Evolutionary conservation across 2,329 filamentous ascomycete genomes (phyloP).

Genomic region (Diaporthe longicolla): DNA sequence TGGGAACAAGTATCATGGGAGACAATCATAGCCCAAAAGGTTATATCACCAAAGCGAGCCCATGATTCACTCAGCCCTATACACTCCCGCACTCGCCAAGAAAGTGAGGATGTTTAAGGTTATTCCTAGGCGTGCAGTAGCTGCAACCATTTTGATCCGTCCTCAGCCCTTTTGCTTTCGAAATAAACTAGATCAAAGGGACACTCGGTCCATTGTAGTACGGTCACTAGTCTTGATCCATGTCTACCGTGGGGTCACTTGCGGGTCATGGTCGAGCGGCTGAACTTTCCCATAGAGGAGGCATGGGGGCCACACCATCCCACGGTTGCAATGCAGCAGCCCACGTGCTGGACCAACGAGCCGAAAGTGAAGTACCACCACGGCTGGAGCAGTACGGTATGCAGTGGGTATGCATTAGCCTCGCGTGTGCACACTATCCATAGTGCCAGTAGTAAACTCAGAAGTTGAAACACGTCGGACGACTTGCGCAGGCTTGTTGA

Average conservation of each 20-base stretch:
- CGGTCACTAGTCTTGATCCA: neutral
- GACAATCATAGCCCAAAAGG: neutral
- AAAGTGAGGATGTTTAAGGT: conserved; percentile 2
- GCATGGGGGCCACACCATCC: neutral
- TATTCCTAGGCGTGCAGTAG: conserved; percentile 13
- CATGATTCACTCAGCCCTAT: neutral
- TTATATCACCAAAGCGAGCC: neutral
- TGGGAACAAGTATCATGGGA: no score
- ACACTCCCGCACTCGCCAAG: neutral
- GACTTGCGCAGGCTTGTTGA: neutral
- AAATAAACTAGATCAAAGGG: neutral
- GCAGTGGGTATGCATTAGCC: neutral
- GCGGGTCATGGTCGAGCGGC: conserved; percentile 3
- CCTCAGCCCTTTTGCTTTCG: conserved; percentile 1
- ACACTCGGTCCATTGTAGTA: neutral
- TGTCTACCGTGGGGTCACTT: neutral
- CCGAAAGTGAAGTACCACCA: neutral
- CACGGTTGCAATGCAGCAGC: conserved; percentile 5
- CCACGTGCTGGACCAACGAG: conserved; percentile 13
- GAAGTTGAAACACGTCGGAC: no score
- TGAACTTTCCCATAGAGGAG: neutral
- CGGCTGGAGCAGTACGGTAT: neutral
- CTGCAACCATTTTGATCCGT: neutral
- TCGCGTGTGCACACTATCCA: neutral
- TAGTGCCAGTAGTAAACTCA: neutral